Conservation (phyloP, 148 eudicot genomes). For the Pharnaceum exiguum region DNA sequence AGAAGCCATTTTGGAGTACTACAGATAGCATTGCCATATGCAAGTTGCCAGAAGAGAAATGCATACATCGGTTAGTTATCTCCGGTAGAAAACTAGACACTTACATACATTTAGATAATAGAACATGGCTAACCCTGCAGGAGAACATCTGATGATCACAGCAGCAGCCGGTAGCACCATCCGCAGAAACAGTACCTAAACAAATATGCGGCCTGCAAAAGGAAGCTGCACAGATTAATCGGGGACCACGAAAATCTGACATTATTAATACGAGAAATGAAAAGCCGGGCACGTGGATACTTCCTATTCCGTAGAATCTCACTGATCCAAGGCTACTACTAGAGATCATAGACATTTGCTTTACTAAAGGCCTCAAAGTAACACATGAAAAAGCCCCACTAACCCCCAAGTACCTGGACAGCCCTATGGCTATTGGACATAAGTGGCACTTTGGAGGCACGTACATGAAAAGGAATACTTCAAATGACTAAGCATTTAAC, state of each 20-base stretch:
- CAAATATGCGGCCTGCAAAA: slow-evolving; percentile 18
- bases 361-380: slow-evolving; percentile 13
- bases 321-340: slow-evolving; percentile 4
- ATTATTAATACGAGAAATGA: slow-evolving; percentile 7
- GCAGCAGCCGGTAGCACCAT: slow-evolving; percentile 17
- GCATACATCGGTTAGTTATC: not conserved
- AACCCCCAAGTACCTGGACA: slow-evolving; percentile 24
- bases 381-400: slow-evolving; percentile 3
- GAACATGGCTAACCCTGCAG: slow-evolving; percentile 15
- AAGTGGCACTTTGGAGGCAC: slow-evolving; percentile 1
- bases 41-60: not conserved
- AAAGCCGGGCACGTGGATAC: slow-evolving; percentile 22
- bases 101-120: not conserved
- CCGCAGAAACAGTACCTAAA: slow-evolving; percentile 10
- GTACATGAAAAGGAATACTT: slow-evolving; percentile 6
- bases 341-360: slow-evolving; percentile 5
- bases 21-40: too few relatives aligned
- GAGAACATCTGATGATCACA: slow-evolving; percentile 11
- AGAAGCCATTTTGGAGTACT: too few relatives aligned
- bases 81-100: not conserved
- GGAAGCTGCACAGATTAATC: slow-evolving; percentile 1
- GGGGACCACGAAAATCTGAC: slow-evolving; percentile 18
- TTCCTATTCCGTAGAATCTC: slow-evolving; percentile 13
- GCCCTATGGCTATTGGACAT: slow-evolving; percentile 7
- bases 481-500: not conserved